phyloP scores from a whole-genome alignment of 2,329 filamentous ascomycete species.

The Hysterium pulicare region DNA sequence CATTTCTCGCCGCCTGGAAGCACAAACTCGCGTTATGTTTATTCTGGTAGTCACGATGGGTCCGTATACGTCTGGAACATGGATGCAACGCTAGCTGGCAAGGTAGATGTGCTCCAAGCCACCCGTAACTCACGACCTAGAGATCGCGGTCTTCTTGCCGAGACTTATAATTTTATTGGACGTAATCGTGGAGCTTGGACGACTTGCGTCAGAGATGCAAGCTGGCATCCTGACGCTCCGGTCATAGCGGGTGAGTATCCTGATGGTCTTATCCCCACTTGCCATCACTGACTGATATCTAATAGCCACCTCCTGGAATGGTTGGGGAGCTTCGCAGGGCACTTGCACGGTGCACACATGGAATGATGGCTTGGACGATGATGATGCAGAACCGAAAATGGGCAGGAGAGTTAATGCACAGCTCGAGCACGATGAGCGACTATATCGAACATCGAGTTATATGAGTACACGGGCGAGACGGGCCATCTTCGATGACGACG shows the following conservation, averaged over 20 bases:
- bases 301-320: conserved; percentile 77
- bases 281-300: conserved; percentile 12
- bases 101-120: conserved; percentile 71
- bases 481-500: conserved; percentile 24
- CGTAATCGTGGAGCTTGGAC: conserved; percentile 61
- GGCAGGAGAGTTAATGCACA: conserved; percentile 35
- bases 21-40: conserved; percentile 88
- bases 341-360: conserved; percentile 77
- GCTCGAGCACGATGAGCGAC: conserved; percentile 33
- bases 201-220: conserved; percentile 81
- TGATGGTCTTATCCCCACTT: not conserved
- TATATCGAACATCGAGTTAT: conserved; percentile 20
- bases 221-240: conserved; percentile 84
- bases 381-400: conserved; percentile 46
- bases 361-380: conserved; percentile 66
- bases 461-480: conserved; percentile 15
- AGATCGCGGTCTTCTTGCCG: conserved; percentile 51
- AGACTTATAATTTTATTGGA: conserved; percentile 55
- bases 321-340: conserved; percentile 67
- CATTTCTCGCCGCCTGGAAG: conserved; percentile 88
- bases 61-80: conserved; percentile 90
- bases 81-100: conserved; percentile 77
- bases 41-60: conserved; percentile 85
- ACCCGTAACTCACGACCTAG: conserved; percentile 62
- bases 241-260: conserved; percentile 62